Percentiles rank a stretch among this genome's conserved stretches.
Evolutionary conservation across 2,329 filamentous ascomycete genomes (phyloP).

Genomic region (Aulographum hederae): DNA sequence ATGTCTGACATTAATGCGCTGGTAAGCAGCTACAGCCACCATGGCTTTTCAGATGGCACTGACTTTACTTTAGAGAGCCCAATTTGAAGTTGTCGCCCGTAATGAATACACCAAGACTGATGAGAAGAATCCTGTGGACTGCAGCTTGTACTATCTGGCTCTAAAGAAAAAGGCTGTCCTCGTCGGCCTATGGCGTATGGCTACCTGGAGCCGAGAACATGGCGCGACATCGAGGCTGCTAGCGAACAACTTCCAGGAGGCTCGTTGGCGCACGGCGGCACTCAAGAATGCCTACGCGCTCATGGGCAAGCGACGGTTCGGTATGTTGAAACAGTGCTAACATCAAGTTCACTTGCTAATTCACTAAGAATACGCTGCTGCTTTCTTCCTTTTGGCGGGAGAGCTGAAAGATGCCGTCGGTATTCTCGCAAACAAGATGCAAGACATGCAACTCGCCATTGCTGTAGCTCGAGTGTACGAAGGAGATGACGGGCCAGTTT

Average conservation of each 20-base stretch:
- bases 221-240: conserved; percentile 59
- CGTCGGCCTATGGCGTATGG: conserved; percentile 87
- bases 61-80: conserved; percentile 36
- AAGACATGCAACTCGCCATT: conserved; percentile 78
- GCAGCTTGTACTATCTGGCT: conserved; percentile 79
- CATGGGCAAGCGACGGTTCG: conserved; percentile 75
- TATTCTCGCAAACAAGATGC: conserved; percentile 70
- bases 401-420: conserved; percentile 70
- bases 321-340: too few relatives aligned
- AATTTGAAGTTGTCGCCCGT: conserved; percentile 80
- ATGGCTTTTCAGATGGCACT: conserved; percentile 4
- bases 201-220: conserved; percentile 76
- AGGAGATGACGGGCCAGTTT: conserved; percentile 58
- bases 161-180: conserved; percentile 80
- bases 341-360: background rate
- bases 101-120: conserved; percentile 86
- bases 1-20: conserved; percentile 58
- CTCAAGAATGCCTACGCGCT: conserved; percentile 94
- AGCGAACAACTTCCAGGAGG: conserved; percentile 77
- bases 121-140: conserved; percentile 76
- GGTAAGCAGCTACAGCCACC: conserved; percentile 42
- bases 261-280: conserved; percentile 74
- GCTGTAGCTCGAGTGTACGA: conserved; percentile 77
- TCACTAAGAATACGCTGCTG: conserved; percentile 67
- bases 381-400: conserved; percentile 86